Conservation (phyloP, 768 basidiomycete genomes). For the Phlegmacium glaucopus region DNA sequence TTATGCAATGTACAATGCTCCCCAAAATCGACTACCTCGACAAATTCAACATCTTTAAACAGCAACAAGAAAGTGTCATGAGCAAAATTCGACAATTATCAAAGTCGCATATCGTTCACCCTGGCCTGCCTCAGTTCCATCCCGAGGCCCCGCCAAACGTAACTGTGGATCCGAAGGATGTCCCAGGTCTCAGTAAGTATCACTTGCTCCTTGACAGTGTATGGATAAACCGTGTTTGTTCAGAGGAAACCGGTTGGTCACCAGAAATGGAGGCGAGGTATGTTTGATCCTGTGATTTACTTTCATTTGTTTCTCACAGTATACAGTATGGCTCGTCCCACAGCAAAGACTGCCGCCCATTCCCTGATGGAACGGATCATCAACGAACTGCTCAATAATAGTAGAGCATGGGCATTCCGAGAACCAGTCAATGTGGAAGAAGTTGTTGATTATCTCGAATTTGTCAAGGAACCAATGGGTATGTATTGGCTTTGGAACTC, state of each 20-base stretch:
- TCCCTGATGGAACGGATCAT: slow-evolving; percentile 73
- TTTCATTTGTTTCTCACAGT: slow-evolving; percentile 2
- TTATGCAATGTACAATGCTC: slow-evolving; percentile 99
- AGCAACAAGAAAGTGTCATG: slow-evolving; percentile 88
- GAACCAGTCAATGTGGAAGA: slow-evolving; percentile 76
- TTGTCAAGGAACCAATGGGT: slow-evolving; percentile 94
- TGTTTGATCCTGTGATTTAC: slow-evolving; percentile 20
- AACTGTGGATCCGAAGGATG: slow-evolving; percentile 65
- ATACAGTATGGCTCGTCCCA: slow-evolving; percentile 30
- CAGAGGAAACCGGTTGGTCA: slow-evolving; percentile 93
- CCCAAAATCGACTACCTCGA: slow-evolving; percentile 86
- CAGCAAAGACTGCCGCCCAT: slow-evolving; percentile 46
- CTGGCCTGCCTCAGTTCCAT: slow-evolving; percentile 76
- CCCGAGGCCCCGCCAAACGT: slow-evolving; percentile 49
- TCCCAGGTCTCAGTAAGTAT: slow-evolving; percentile 81
- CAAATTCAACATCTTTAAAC: slow-evolving; percentile 67
- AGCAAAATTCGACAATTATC: slow-evolving; percentile 85
- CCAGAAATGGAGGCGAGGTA: slow-evolving; percentile 75
- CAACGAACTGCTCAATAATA: slow-evolving; percentile 15
- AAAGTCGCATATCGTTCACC: slow-evolving; percentile 80
- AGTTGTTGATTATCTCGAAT: slow-evolving; percentile 86
- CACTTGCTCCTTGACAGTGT: slow-evolving; percentile 2
- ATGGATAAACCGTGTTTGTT: slow-evolving; percentile 3
- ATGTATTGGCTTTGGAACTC: slow-evolving; percentile 21
- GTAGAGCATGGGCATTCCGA: slow-evolving; percentile 81